Base-by-base conservation (phyloP, 352 stramenopile species). In the Globisporangium orthogonon region DNA sequence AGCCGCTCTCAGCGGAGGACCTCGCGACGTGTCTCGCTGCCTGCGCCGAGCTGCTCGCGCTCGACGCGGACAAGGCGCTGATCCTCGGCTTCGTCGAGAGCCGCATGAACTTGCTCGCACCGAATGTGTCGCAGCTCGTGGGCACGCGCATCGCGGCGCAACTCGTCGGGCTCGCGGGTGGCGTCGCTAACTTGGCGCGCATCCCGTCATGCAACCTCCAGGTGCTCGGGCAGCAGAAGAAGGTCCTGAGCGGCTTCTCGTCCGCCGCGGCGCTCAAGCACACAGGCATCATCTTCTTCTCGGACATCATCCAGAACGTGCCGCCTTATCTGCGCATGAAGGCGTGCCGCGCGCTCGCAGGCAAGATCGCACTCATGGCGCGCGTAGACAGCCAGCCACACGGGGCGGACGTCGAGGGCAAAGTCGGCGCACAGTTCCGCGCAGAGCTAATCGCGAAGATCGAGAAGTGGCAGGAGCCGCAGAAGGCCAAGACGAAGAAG, bases 161-260 rank as follows among this genome's bases (percentile, higher is more conserved):
- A 69, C 66, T 99, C 6, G 70, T 99, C 3, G 96, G 87, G 18
- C 71, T 98, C 39, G 94, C 95, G 9, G 97, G 97, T 33, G 97
- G 97, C 37, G 76, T 99, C 17, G 82, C 83, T 3, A 76, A 97
- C 50, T 74, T 99, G 14, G 80, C 89, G 18, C 87, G 89, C 23
- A 98, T 99, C 58, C 97, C 97, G 44, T 86, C 94, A 43, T 99
- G 96, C 65, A 99, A 99, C 62, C 69, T 99, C 14, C 95, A 99
- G 74, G 86, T 97, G 28, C 70, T 99, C 44, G 97, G 97, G 11
- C 95, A 98, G 69, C 83, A 97, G 57, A 97, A 96, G 68, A 86
- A 93, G 43, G 94, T 91, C 9, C 67, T 98, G 13, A 95, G 81
- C 52, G 84, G 95, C 0, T 98, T 96, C 54, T 91, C 83, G 31